Evolutionary conservation across 1,139 yeast species (phyloP).

Genomic region (Yamadazyma triangularis): DNA sequence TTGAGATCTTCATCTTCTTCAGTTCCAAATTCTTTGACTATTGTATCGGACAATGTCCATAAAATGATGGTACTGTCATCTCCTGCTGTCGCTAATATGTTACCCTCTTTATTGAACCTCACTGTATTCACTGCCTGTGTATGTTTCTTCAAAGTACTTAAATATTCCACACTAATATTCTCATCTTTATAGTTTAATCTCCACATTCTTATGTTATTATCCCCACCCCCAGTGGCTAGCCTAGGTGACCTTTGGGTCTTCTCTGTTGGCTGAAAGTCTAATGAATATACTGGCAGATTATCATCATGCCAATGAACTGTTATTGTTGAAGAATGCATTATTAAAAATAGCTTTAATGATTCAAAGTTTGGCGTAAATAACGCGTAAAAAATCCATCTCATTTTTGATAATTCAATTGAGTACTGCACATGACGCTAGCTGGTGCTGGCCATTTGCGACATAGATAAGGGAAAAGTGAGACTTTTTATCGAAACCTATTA

Average conservation of each 20-base stretch:
- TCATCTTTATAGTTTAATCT: constrained; percentile 12
- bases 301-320: constrained; percentile 83
- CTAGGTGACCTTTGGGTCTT: constrained; percentile 27
- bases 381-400: too few species aligned
- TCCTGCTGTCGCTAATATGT: constrained; percentile 79
- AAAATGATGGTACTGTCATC: constrained; percentile 87
- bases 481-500: too few species aligned
- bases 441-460: too few species aligned
- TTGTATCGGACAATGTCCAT: constrained; percentile 62
- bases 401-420: too few species aligned
- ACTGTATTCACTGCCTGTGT: constrained; percentile 94
- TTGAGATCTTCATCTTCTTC: constrained; percentile 48
- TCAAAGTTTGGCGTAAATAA: not conserved
- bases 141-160: constrained; percentile 79
- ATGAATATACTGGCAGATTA: constrained; percentile 77
- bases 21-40: constrained; percentile 53
- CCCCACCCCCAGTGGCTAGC: constrained; percentile 92
- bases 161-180: constrained; percentile 41
- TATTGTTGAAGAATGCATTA: constrained; percentile 56
- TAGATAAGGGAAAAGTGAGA: too few species aligned
- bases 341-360: not conserved
- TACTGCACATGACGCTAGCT: too few species aligned
- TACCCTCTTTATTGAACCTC: constrained; percentile 68
- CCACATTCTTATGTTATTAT: constrained; percentile 80
- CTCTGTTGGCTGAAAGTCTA: constrained; percentile 58